Evolutionary conservation across 2,329 filamentous ascomycete genomes (phyloP).

Genomic region (Aotearoamyces nothofagi): DNA sequence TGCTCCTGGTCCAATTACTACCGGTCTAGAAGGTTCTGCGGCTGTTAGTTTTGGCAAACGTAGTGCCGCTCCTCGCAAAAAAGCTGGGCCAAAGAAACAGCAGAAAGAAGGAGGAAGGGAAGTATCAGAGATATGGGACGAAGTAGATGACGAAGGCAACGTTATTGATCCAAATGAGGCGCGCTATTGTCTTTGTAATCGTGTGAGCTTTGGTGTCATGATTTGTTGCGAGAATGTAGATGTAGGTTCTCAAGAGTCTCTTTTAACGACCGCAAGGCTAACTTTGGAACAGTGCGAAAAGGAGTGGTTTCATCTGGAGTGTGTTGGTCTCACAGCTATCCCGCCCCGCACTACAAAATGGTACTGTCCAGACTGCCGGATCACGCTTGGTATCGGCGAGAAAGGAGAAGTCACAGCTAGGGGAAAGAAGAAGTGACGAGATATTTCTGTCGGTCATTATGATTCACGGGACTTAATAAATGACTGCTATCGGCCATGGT

Average conservation of each 20-base stretch:
- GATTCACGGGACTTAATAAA: too few relatives aligned
- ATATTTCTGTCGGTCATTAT: too few relatives aligned
- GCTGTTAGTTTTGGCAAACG: slow-evolving; percentile 55
- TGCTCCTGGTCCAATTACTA: slow-evolving; percentile 54
- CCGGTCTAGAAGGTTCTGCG: slow-evolving; percentile 26
- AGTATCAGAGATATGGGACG: slow-evolving; percentile 32
- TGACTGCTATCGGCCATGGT: too few relatives aligned
- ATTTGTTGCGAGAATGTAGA: slow-evolving; percentile 69
- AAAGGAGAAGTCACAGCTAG: slow-evolving; percentile 39
- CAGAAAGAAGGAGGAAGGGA: slow-evolving; percentile 23
- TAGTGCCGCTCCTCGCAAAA: slow-evolving; percentile 54
- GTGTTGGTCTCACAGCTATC: slow-evolving; percentile 52
- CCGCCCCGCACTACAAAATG: slow-evolving; percentile 64
- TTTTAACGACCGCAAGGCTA: too few relatives aligned
- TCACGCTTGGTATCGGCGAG: slow-evolving; percentile 44
- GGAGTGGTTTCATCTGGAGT: slow-evolving; percentile 77
- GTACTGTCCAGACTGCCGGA: slow-evolving; percentile 69
- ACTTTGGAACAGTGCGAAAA: slow-evolving; percentile 46
- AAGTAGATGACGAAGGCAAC: slow-evolving; percentile 53
- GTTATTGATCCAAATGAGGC: slow-evolving; percentile 62
- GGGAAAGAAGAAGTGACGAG: slow-evolving; percentile 20
- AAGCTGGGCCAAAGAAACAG: slow-evolving; percentile 31
- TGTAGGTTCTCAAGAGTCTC: slow-evolving; percentile 32
- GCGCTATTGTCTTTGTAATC: slow-evolving; percentile 63
- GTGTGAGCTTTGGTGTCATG: slow-evolving; percentile 72